Evolutionary conservation across 108 stramenopile species (phyloP), one percentile per base, ranked within the genome.

Genomic region (Skeletonema grethae): DNA sequence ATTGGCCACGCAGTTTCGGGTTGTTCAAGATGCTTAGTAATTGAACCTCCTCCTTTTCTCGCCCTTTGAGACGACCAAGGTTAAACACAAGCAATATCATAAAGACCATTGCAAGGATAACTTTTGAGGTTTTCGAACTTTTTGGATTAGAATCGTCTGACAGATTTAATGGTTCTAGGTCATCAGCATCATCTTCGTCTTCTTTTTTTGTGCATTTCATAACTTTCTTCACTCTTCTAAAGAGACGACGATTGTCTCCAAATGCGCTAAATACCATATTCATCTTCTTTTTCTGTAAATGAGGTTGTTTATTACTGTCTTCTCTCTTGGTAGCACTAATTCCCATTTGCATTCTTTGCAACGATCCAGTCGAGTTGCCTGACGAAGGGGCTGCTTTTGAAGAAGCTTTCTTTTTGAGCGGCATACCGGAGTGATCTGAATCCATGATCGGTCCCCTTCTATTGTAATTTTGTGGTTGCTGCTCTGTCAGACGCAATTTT

Each of bases 201-300:
- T 34, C 22, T n/a, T 34, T 60, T 4, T 34, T 60, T 29, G 34
- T 30, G 59, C 59, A 60, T n/a, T 60, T 30, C 59, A 60, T 60
- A 0, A 34, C 59, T n/a, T 30, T 18, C 16, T 34, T 30, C 0
- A 60, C 59, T 24, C 59, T 13, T 34, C 7, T 34, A 6, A 30
- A n/a, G 31, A 60, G n/a, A 30, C 34, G 29, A 13, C 4, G 34
- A 4, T 7, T 34, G 29, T 34, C 59, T 60, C 59, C 59, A 60
- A 60, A 60, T 30, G 59, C 59, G 59, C 59, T 34, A 4, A 60
- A 34, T 20, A 60, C 59, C 34, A n/a, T n/a, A 5, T 60, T 60
- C 59, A 60, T 60, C 13, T 60, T 60, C 59, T 20, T 30, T 7
- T 20, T 48, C 18, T 48, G 16, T 48, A 18, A 48, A 1, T 48